Percentiles rank a stretch among this genome's conserved stretches.
phyloP scores from a whole-genome alignment of 345 rosid genomes.

The Physaria fendleri region DNA sequence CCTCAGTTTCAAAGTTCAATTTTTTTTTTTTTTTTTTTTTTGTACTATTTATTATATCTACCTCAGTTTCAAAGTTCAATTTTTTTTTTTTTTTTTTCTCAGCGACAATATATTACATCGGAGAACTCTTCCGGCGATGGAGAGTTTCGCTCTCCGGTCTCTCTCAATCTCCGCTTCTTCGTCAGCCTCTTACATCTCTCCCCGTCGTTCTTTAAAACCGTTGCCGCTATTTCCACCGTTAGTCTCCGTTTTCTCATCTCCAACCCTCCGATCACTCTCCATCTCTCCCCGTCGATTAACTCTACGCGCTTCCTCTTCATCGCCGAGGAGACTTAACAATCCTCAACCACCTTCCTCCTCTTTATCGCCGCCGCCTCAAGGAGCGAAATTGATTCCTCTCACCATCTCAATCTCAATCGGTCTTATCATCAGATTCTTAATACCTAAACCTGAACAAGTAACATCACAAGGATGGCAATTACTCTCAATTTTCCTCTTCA shows the following conservation, averaged over 20 bases:
- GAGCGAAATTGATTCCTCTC: conserved; percentile 62
- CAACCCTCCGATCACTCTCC: conserved; percentile 26
- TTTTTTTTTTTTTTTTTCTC: background rate
- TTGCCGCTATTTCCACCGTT: background rate
- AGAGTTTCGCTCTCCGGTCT: conserved; percentile 50
- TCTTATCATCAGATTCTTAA: conserved; percentile 43
- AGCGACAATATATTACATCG: background rate
- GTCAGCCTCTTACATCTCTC: conserved; percentile 31
- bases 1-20: too few species aligned
- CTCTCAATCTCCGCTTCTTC: conserved; percentile 32
- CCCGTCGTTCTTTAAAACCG: conserved; percentile 29
- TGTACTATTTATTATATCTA: too few species aligned
- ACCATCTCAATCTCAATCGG: conserved; percentile 56
- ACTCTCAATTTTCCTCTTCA: conserved; percentile 67
- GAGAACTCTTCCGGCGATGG: conserved; percentile 36
- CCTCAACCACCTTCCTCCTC: background rate
- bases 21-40: too few species aligned
- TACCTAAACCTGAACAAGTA: conserved; percentile 60
- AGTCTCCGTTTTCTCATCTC: conserved; percentile 7
- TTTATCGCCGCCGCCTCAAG: conserved; percentile 27
- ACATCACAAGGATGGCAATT: conserved; percentile 83
- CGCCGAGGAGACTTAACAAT: conserved; percentile 9
- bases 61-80: too few species aligned
- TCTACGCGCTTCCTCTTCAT: conserved; percentile 27
- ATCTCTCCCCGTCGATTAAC: conserved; percentile 34